These are phyloP conservation scores for Rachicladosporium sp. DNA, from an alignment of 2,329 filamentous ascomycete species.

Conservation along the genomic window DNA sequence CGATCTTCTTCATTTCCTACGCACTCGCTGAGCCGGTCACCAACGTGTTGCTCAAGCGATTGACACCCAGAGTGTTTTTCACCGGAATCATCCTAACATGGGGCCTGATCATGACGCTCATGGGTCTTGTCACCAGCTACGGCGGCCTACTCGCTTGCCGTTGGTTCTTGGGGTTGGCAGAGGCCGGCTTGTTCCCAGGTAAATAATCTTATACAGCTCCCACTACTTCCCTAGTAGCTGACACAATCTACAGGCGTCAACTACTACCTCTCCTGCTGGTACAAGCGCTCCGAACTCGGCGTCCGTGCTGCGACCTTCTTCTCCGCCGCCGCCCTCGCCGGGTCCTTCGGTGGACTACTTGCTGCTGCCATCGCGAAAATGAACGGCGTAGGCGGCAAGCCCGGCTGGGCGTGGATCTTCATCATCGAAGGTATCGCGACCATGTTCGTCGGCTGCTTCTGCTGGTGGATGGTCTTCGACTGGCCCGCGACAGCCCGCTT, in stretches of 20 bases:
- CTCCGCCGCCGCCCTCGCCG: slow-evolving; percentile 66
- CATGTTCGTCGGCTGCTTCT: slow-evolving; percentile 41
- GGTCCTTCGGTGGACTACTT: slow-evolving; percentile 63
- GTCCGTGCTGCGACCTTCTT: slow-evolving; percentile 75
- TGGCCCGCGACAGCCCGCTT: slow-evolving; percentile 48
- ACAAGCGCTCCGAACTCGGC: slow-evolving; percentile 65
- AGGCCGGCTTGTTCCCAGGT: slow-evolving; percentile 53
- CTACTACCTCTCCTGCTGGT: slow-evolving; percentile 65
- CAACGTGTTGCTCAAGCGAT: slow-evolving; percentile 66
- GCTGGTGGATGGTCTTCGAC: slow-evolving; percentile 33
- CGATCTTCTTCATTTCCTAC: slow-evolving; percentile 82
- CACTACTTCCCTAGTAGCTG: too few relatives aligned
- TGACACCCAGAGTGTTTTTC: slow-evolving; percentile 60
- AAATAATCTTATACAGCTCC: too few relatives aligned
- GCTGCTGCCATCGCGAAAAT: slow-evolving; percentile 61
- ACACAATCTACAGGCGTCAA: too few relatives aligned
- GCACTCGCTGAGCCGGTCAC: slow-evolving; percentile 65
- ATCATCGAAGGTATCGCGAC: slow-evolving; percentile 52
- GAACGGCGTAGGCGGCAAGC: slow-evolving; percentile 46
- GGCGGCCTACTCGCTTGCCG: slow-evolving; percentile 22
- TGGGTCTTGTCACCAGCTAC: slow-evolving; percentile 17
- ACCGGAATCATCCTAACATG: slow-evolving; percentile 66
- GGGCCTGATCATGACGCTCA: slow-evolving; percentile 54
- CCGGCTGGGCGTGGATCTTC: slow-evolving; percentile 32
- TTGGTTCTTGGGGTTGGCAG: slow-evolving; percentile 57